Conservation (phyloP, 345 rosid species). For the Sonneratia caseolaris region DNA sequence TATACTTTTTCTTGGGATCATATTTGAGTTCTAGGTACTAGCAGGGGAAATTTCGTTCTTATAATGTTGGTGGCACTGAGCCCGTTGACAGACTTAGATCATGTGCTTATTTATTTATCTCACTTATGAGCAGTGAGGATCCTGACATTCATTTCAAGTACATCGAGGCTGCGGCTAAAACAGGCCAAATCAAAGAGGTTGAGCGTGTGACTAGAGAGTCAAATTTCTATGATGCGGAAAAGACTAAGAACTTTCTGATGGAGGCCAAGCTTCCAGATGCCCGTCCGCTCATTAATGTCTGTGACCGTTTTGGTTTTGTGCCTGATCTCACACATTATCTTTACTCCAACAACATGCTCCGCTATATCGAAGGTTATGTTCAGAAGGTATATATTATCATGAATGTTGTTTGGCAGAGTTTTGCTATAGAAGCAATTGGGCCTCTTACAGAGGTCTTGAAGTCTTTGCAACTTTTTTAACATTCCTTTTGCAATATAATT, state of each 20-base stretch:
- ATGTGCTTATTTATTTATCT: slow-evolving; percentile 13
- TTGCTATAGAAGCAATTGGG: background rate
- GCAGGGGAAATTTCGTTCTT: slow-evolving; percentile 10
- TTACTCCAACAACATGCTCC: slow-evolving; percentile 82
- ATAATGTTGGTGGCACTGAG: slow-evolving; percentile 2
- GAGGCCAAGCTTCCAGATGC: slow-evolving; percentile 98
- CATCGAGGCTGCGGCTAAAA: slow-evolving; percentile 97
- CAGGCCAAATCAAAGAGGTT: slow-evolving; percentile 95
- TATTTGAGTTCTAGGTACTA: slow-evolving; percentile 87
- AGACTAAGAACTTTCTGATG: slow-evolving; percentile 95
- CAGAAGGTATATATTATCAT: slow-evolving; percentile 59
- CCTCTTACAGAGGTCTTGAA: slow-evolving; percentile 10
- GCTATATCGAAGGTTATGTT: slow-evolving; percentile 97
- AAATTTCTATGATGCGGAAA: slow-evolving; percentile 88
- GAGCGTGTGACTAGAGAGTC: slow-evolving; percentile 99
- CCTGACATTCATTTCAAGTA: slow-evolving; percentile 98
- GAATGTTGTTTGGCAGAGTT: background rate
- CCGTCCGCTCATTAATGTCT: slow-evolving; percentile 58
- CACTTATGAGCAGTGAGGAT: slow-evolving; percentile 61
- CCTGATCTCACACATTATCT: slow-evolving; percentile 97
- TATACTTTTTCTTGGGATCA: slow-evolving; percentile 95
- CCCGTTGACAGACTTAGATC: background rate
- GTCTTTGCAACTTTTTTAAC: background rate
- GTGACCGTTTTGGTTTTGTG: slow-evolving; percentile 97
- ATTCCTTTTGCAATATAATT: background rate